These are phyloP conservation scores for Hymenoscyphus fructigenus DNA, from an alignment of 2,329 filamentous ascomycete genomes.

Conservation along the genomic window DNA sequence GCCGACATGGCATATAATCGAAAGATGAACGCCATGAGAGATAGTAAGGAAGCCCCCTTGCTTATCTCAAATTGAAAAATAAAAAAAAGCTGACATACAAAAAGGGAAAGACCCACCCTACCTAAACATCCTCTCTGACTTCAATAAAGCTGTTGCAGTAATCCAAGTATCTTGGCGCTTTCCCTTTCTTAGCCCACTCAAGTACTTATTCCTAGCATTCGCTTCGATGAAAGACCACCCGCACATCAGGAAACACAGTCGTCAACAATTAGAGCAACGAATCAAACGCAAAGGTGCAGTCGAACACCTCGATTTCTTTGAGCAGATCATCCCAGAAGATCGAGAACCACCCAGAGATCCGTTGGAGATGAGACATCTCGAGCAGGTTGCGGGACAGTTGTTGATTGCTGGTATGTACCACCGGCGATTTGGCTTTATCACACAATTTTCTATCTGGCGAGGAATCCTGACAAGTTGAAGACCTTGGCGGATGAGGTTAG, in stretches of 20 bases:
- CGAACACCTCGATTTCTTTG: constrained; percentile 10
- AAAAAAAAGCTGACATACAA: neutral
- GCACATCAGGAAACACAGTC: neutral
- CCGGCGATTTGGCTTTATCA: constrained; percentile 9
- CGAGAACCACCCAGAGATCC: constrained; percentile 4
- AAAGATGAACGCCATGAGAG: constrained; percentile 14
- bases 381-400: constrained; percentile 5
- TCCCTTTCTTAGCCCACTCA: constrained; percentile 4
- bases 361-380: constrained; percentile 10
- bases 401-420: constrained; percentile 8
- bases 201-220: constrained; percentile 1
- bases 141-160: neutral
- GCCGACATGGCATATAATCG: constrained; percentile 11
- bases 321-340: neutral
- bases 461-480: neutral
- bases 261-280: neutral
- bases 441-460: constrained; percentile 8
- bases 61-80: neutral
- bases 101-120: neutral
- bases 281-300: neutral
- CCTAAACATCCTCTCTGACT: neutral
- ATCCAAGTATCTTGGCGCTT: constrained; percentile 3
- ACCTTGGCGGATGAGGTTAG: constrained; percentile 2
- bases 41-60: constrained; percentile 6
- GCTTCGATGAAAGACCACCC: neutral